Base-by-base conservation (phyloP, 805 yeast genomes). In the Yamadazyma ubonensis region DNA sequence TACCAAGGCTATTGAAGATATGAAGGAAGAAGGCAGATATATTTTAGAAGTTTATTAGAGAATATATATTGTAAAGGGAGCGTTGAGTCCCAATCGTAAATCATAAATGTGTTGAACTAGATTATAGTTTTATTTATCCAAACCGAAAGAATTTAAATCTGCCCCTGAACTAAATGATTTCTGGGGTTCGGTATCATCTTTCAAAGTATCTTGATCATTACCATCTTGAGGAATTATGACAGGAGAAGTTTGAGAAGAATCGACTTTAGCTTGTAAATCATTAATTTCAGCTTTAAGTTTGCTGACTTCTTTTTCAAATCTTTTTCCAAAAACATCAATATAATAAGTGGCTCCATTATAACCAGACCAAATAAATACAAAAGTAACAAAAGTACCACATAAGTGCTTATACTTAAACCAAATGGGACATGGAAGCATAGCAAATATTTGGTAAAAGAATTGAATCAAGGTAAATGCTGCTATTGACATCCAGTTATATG, bases 261-360 rank as follows among this genome's bases (percentile, higher is more conserved):
- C 54, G 33, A 51, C 51, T 39, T 50, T 55, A 22, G 55, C 53
- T 52, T 83, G 87, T 51, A 86, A 65, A 22, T 74, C 77, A 15
- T 74, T 72, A n/a, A 91, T 75, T 55, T 90, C 96, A 11, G 60
- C 58, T 59, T 80, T 84, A 53, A 91, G 67, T 51, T 78, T 77
- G 18, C 69, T 63, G 17, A 91, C 89, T 58, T 93, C 96, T 53
- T 83, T 86, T 54, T 89, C 95, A 54, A 89, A 81, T 48, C 90
- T 76, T 57, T 81, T 84, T 15, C 98, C 98, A 63, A 89, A 93
- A 36, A 83, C 83, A 53, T 91, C 98, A 41, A 93, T 74, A 59
- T 91, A 91, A 58, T 87, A 91, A 0, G 96, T 87, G 2, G 98
- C 99, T 20, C 99, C 99, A 50, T 93, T 90, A 58, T 83, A 88